phyloP scores from a whole-genome alignment of 768 basidiomycete genomes.

The Pleurotus djamor region DNA sequence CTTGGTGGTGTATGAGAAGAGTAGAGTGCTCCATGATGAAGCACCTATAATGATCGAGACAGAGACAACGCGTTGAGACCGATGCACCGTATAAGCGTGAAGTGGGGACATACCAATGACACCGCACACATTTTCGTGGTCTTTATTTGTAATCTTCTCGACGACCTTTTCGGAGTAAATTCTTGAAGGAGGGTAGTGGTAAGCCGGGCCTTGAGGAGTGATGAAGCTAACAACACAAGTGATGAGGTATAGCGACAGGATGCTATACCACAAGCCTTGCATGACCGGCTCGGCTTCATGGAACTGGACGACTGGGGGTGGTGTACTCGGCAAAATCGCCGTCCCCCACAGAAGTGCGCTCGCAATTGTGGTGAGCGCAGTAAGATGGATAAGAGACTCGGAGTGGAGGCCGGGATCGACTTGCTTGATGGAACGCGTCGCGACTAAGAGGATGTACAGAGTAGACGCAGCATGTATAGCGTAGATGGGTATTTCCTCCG shows the following conservation, averaged over 20 bases:
- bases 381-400: constrained; percentile 59
- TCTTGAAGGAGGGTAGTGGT: constrained; percentile 70
- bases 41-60: constrained; percentile 36
- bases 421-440: constrained; percentile 50
- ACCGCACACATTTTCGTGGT: constrained; percentile 76
- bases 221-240: constrained; percentile 37
- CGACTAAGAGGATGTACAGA: constrained; percentile 55
- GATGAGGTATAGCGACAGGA: constrained; percentile 47
- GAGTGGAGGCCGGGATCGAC: constrained; percentile 37
- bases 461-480: constrained; percentile 51
- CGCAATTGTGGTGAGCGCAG: constrained; percentile 49
- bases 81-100: not conserved
- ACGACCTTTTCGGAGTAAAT: constrained; percentile 78
- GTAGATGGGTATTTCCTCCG: constrained; percentile 29
- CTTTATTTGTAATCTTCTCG: constrained; percentile 53
- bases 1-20: constrained; percentile 89
- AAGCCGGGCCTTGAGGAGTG: constrained; percentile 72
- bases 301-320: constrained; percentile 26
- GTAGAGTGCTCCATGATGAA: constrained; percentile 56
- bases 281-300: constrained; percentile 16
- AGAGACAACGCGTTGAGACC: not conserved
- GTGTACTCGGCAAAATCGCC: constrained; percentile 55
- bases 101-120: constrained; percentile 36
- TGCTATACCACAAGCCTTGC: constrained; percentile 48
- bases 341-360: constrained; percentile 39